phyloP scores from a whole-genome alignment of 768 basidiomycete species.

The Russula earlei region DNA sequence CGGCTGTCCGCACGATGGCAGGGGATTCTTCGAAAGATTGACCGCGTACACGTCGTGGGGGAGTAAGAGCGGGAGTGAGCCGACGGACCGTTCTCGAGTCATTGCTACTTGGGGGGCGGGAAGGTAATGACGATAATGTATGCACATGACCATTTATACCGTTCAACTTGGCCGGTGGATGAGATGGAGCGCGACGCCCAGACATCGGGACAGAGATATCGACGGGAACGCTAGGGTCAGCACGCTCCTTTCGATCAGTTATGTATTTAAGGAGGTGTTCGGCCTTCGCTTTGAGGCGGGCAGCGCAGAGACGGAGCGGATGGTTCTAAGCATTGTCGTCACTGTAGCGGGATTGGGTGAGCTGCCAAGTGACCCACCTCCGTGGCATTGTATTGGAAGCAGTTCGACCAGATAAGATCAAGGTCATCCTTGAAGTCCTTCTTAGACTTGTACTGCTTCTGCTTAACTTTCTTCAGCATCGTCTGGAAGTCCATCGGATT shows the following conservation, averaged over 20 bases:
- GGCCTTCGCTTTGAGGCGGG: constrained; percentile 74
- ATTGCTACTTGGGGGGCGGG: constrained; percentile 23
- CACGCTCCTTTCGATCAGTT: constrained; percentile 77
- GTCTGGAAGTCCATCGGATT: constrained; percentile 95
- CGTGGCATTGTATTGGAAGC: constrained; percentile 82
- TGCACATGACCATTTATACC: constrained; percentile 37
- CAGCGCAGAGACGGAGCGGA: constrained; percentile 75
- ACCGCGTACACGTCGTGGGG: constrained; percentile 29
- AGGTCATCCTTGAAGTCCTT: constrained; percentile 89
- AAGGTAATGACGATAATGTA: constrained; percentile 33
- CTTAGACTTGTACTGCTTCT: constrained; percentile 87
- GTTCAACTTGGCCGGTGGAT: constrained; percentile 25
- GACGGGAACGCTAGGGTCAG: constrained; percentile 56
- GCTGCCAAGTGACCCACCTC: constrained; percentile 48
- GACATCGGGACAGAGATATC: constrained; percentile 25
- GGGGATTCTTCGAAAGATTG: constrained; percentile 54
- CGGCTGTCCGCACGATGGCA: constrained; percentile 59
- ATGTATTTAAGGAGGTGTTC: constrained; percentile 81
- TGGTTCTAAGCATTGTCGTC: constrained; percentile 49
- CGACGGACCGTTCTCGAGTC: constrained; percentile 11
- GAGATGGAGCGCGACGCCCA: constrained; percentile 26
- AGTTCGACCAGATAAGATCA: constrained; percentile 95
- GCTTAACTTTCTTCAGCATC: constrained; percentile 89
- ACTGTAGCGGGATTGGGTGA: neutral
- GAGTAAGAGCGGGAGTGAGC: constrained; percentile 17